Evolutionary conservation across 176 grass and related monocot species (phyloP), one percentile per base, ranked within the genome.

Genomic region (Ananas comosus): DNA sequence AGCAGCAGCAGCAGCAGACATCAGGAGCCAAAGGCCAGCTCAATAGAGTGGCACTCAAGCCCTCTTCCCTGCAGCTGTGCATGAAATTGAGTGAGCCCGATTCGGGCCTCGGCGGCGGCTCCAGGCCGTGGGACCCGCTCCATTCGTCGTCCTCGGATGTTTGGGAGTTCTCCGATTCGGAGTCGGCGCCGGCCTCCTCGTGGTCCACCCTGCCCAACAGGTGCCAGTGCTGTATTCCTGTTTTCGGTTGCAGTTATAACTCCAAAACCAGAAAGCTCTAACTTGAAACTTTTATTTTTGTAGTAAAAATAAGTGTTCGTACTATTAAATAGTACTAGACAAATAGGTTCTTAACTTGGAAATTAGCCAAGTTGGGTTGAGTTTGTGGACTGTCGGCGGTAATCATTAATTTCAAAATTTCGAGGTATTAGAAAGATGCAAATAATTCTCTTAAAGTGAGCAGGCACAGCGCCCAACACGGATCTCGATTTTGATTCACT

Each of bases 201-300:
- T 92, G 93, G 89, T 81, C 93, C 51, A 92, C 86, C 14, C 93
- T 97, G 51, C 84, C 89, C 57, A 97, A 97, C 69, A 89, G 88
- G 88, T 87, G 33, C 33, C 10, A 10, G 18, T 74, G 5, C 1
- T 54, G 48, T 49, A 6, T 11, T 10, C 0, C 3, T 16, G 11
- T 14, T 56, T 42, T 42, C 33, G 4, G 33, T 42, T 7, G 6
- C 4, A 7, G 33, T 42, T 4, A 1, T 42, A 42, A 1, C 6
- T 42, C 6, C 6, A 42, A 6, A 42, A 6, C 5, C 7, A 42
- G 4, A 42, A 42, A 42, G 33, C 33, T 42, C 4, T 42, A 42
- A 42, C 7, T 42, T 42, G 4, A 42, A 42, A 42, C 33, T 42
- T 42, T 4, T 42, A 1, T 42, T 27, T 27, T 27, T 27, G 2